These are phyloP conservation scores for Vanilla planifolia DNA, from an alignment of 106 monocot species.

Conservation along the genomic window DNA sequence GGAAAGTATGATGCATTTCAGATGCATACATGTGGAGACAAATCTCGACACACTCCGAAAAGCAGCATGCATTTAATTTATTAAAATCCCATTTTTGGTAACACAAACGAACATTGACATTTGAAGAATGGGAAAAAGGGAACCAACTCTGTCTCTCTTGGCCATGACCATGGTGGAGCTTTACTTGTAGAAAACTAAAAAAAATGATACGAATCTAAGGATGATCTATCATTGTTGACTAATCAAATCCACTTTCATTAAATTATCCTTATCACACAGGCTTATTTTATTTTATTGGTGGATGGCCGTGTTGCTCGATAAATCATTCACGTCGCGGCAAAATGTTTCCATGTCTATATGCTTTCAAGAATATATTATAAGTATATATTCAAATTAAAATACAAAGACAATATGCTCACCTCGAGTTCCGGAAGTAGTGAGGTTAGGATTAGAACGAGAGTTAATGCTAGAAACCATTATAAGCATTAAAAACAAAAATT, in stretches of 20 bases:
- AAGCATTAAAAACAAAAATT: not conserved
- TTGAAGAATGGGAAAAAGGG: too few species aligned
- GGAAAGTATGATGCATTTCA: too few species aligned
- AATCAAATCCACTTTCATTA: not conserved
- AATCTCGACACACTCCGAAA: too few species aligned
- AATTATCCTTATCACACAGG: not conserved
- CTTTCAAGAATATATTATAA: not conserved
- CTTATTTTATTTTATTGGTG: not conserved
- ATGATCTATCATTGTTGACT: conserved; percentile 5
- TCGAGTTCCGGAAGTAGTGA: too few species aligned
- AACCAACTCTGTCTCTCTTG: too few species aligned
- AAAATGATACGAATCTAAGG: not conserved
- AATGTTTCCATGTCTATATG: not conserved
- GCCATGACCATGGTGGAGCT: not conserved
- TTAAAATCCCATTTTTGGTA: too few species aligned
- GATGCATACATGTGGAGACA: too few species aligned
- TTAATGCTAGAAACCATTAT: not conserved
- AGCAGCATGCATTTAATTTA: too few species aligned
- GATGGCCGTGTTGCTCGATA: too few species aligned
- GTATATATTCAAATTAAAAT: not conserved
- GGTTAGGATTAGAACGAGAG: not conserved
- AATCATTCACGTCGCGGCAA: too few species aligned
- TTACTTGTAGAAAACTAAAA: not conserved
- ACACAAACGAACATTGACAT: too few species aligned
- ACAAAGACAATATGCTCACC: not conserved